Evolutionary conservation across 2,329 filamentous ascomycete genomes (phyloP).

Genomic region (Exophiala aquamarina): DNA sequence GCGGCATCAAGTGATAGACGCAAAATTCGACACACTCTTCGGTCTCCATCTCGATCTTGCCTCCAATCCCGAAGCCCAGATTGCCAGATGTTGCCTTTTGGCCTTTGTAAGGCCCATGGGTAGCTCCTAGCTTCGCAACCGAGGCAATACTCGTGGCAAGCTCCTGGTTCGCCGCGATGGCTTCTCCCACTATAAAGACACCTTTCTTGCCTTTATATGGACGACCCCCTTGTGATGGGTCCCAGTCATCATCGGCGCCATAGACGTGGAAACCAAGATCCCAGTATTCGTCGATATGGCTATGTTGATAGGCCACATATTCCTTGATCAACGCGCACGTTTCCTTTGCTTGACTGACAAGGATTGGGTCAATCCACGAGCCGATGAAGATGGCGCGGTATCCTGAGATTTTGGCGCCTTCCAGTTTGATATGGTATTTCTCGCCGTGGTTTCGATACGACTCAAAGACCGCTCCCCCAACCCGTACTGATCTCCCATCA

Average conservation of each 20-base stretch:
- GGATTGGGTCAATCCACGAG: slow-evolving; percentile 46
- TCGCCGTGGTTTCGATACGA: slow-evolving; percentile 38
- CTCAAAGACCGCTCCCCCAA: slow-evolving; percentile 49
- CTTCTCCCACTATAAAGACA: slow-evolving; percentile 14
- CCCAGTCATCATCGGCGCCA: neutral
- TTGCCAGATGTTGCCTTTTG: slow-evolving; percentile 55
- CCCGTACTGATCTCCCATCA: slow-evolving; percentile 29
- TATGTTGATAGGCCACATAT: no score
- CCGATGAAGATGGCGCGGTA: slow-evolving; percentile 50
- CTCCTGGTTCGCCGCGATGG: slow-evolving; percentile 45
- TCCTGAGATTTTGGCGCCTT: slow-evolving; percentile 45
- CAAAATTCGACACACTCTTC: slow-evolving; percentile 45
- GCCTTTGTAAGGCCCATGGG: slow-evolving; percentile 48
- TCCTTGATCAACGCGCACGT: slow-evolving; percentile 34
- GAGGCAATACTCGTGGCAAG: slow-evolving; percentile 46
- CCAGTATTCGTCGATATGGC: no score
- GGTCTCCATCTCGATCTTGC: slow-evolving; percentile 36
- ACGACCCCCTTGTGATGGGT: neutral
- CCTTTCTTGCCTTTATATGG: slow-evolving; percentile 34
- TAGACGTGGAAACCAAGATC: slow-evolving; percentile 20
- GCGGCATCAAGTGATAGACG: slow-evolving; percentile 50
- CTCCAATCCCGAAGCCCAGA: slow-evolving; percentile 38
- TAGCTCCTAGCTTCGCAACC: slow-evolving; percentile 37
- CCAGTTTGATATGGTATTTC: slow-evolving; percentile 46
- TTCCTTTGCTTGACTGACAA: slow-evolving; percentile 42